phyloP scores from a whole-genome alignment of 306 rosid species.

The Pueraria montana region DNA sequence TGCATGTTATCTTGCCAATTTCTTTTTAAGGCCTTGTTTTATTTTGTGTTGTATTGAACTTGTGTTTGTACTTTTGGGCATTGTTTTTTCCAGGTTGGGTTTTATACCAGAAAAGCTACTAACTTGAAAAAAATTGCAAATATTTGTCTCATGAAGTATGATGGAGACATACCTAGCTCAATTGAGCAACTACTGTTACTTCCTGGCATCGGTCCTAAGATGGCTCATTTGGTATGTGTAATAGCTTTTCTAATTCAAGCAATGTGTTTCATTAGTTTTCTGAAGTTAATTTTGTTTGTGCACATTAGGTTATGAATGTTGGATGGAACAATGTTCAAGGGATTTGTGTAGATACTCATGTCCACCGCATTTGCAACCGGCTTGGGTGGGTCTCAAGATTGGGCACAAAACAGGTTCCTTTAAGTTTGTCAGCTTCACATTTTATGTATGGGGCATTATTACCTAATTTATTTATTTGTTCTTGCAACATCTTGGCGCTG shows the following conservation, averaged over 20 bases:
- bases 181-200: slow-evolving; percentile 85
- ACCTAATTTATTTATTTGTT: slow-evolving; percentile 31
- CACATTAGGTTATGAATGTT: slow-evolving; percentile 86
- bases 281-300: slow-evolving; percentile 41
- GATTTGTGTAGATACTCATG: slow-evolving; percentile 97
- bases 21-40: slow-evolving; percentile 10
- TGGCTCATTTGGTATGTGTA: slow-evolving; percentile 89
- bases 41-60: slow-evolving; percentile 26
- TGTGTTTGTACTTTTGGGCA: slow-evolving; percentile 9
- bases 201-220: slow-evolving; percentile 99
- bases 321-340: slow-evolving; percentile 98
- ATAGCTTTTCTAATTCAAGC: slow-evolving; percentile 38
- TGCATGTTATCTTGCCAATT: slow-evolving; percentile 13
- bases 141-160: slow-evolving; percentile 82
- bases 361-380: slow-evolving; percentile 94
- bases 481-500: slow-evolving; percentile 31
- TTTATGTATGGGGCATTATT: slow-evolving; percentile 27
- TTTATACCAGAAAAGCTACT: slow-evolving; percentile 87
- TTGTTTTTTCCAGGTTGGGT: slow-evolving; percentile 75
- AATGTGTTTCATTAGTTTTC: slow-evolving; percentile 38
- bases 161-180: slow-evolving; percentile 90
- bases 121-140: slow-evolving; percentile 94
- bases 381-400: slow-evolving; percentile 88
- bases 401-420: slow-evolving; percentile 82
- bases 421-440: slow-evolving; percentile 28